Evolutionary conservation across 2,329 filamentous ascomycete species (phyloP).

Genomic region (Clonostachys solani): DNA sequence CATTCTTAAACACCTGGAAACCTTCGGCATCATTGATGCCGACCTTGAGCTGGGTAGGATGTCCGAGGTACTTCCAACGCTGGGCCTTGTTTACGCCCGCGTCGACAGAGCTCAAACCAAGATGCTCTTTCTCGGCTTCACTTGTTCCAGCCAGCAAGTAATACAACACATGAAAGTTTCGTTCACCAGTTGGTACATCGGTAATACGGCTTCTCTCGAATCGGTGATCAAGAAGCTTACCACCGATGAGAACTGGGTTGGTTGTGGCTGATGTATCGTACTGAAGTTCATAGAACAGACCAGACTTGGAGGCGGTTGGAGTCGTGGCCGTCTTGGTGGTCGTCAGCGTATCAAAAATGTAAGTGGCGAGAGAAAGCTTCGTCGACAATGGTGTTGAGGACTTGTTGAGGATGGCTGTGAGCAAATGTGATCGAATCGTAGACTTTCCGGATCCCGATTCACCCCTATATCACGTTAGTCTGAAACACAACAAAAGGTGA

Average conservation of each 20-base stretch:
- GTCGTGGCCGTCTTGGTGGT: constrained; percentile 97
- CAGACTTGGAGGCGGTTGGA: constrained; percentile 91
- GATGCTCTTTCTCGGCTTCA: constrained; percentile 80
- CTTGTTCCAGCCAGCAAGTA: constrained; percentile 93
- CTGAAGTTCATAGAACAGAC: constrained; percentile 92
- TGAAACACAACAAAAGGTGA: neutral
- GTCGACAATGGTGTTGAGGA: constrained; percentile 89
- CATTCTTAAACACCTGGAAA: constrained; percentile 97
- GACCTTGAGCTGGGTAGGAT: constrained; percentile 94
- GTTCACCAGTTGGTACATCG: constrained; percentile 88
- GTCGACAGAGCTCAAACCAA: constrained; percentile 55
- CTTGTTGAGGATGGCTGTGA: constrained; percentile 81
- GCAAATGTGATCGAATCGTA: constrained; percentile 82
- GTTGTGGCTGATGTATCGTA: constrained; percentile 87
- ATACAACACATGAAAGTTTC: constrained; percentile 94
- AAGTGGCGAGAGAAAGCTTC: constrained; percentile 89
- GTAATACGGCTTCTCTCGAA: constrained; percentile 89
- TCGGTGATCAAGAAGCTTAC: constrained; percentile 90
- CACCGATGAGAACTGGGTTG: constrained; percentile 85
- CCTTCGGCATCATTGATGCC: constrained; percentile 95
- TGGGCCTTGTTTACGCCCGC: constrained; percentile 40
- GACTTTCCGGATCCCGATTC: constrained; percentile 97
- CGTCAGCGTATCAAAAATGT: constrained; percentile 92
- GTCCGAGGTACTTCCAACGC: constrained; percentile 92
- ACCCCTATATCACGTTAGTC: constrained; percentile 52